Evolutionary conservation across 179 eudicot species (phyloP), one percentile per base, ranked within the genome.

Genomic region (Gypsophila paniculata): DNA sequence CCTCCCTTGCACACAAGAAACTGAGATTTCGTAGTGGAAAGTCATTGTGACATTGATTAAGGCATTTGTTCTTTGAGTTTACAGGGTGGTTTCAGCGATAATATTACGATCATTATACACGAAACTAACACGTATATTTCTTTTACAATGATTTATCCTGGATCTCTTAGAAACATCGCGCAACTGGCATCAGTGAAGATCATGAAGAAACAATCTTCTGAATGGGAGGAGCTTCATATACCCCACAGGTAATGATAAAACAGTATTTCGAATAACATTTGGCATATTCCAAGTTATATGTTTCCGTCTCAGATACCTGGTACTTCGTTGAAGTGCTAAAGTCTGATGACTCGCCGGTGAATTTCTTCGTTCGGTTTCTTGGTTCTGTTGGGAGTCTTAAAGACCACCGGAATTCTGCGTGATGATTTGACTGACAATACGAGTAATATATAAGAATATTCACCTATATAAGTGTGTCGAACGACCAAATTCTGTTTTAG

Each of bases 101-200:
- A n/a, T n/a, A n/a, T n/a, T n/a, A n/a, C n/a, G n/a, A n/a, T n/a
- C n/a, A n/a, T n/a, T n/a, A n/a, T n/a, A n/a, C n/a, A n/a, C n/a
- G n/a, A n/a, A n/a, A n/a, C n/a, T 49, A 8, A 55, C 2, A 25
- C 44, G 26, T 4, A 10, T 2, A 3, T 5, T 44, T 57, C 32
- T 49, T 42, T 11, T 52, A 69, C 19, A 6, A 23, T 29, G 6
- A 44, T 62, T 44, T 63, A 10, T 54, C 25, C 72, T 65, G 53
- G 57, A 70, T 52, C 53, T 70, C 61, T 13, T 83, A 93, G 97
- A 84, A 93, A 87, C 70, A 87, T 93, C 55, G 85, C 96, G 52
- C 96, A 89, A 70, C 82, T 93, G 75, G 85, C 90, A 21, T 91
- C 85, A 73, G 85, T 93, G 63, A 87, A 84, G 83, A 71, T 91